phyloP scores from a whole-genome alignment of 2,329 filamentous ascomycete species.

The Diaporthe citrichinensis region DNA sequence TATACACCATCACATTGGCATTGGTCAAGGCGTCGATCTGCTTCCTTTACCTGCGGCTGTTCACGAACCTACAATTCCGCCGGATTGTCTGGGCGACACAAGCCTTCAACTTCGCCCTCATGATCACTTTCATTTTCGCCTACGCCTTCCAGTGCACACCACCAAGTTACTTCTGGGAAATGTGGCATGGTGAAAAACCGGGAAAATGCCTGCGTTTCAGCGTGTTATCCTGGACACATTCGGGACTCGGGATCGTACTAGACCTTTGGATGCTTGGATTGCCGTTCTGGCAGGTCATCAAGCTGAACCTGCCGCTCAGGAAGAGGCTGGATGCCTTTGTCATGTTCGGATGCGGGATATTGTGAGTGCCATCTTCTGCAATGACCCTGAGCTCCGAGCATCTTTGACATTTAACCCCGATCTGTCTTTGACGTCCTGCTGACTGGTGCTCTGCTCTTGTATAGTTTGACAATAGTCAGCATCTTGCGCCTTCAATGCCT shows the following conservation, averaged over 20 bases:
- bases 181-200: conserved; percentile 38
- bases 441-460: neutral
- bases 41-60: conserved; percentile 35
- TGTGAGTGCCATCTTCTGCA: conserved; percentile 5
- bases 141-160: conserved; percentile 41
- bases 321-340: conserved; percentile 12
- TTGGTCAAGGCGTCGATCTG: conserved; percentile 30
- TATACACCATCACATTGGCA: conserved; percentile 8
- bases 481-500: conserved; percentile 50
- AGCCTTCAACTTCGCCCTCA: conserved; percentile 34
- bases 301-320: conserved; percentile 6
- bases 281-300: conserved; percentile 23
- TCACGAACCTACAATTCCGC: conserved; percentile 2
- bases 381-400: neutral
- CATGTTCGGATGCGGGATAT: conserved; percentile 32
- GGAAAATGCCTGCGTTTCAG: conserved; percentile 10
- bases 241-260: conserved; percentile 4
- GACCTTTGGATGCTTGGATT: conserved; percentile 37
- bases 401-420: neutral
- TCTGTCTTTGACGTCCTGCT: neutral
- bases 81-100: conserved; percentile 35
- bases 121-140: conserved; percentile 39
- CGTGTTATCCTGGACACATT: neutral
- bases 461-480: conserved; percentile 52
- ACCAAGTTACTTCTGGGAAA: conserved; percentile 39